A percentile compares a stretch with the other conserved stretches of the same genome.
Evolutionary conservation across 495 filamentous ascomycete species (phyloP).

Genomic region (Aspergillus avenaceus): DNA sequence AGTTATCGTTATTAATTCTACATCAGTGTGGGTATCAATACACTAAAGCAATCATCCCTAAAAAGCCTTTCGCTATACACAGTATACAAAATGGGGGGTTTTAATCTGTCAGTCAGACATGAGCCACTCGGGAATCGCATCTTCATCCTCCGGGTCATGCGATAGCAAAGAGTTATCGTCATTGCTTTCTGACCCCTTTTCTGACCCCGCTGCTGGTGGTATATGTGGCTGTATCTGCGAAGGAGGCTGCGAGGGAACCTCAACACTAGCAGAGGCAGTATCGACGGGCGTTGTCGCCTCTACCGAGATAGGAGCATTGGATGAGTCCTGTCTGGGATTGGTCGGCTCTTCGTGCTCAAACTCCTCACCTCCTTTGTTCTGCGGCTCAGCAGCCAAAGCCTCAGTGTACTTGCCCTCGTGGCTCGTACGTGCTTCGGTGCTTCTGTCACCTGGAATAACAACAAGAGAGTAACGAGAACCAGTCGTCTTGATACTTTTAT

Average conservation of each 20-base stretch:
- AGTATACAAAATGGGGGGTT: background rate
- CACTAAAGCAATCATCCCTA: background rate
- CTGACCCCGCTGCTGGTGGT: conserved; percentile 1
- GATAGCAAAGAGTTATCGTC: conserved; percentile 48
- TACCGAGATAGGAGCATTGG: conserved; percentile 20
- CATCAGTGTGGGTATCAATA: conserved; percentile 1
- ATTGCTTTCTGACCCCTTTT: conserved; percentile 27
- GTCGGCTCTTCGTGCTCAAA: background rate
- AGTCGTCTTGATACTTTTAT: background rate
- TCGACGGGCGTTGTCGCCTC: conserved; percentile 21
- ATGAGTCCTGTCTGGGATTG: conserved; percentile 12
- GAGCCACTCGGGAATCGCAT: conserved; percentile 65
- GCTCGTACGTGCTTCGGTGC: background rate
- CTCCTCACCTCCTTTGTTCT: background rate
- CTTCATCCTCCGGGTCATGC: conserved; percentile 64
- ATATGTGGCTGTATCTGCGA: conserved; percentile 14
- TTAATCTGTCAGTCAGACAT: conserved; percentile 24
- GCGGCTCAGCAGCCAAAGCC: background rate
- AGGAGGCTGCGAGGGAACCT: conserved; percentile 16
- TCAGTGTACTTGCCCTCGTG: background rate
- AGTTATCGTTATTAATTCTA: background rate
- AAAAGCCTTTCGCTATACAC: too few species aligned
- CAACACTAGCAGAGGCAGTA: conserved; percentile 25
- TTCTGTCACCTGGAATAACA: conserved; percentile 24
- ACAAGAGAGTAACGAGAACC: conserved; percentile 29